Evolutionary conservation across 768 basidiomycete genomes (phyloP).

Genomic region (Pisolithus sp.): DNA sequence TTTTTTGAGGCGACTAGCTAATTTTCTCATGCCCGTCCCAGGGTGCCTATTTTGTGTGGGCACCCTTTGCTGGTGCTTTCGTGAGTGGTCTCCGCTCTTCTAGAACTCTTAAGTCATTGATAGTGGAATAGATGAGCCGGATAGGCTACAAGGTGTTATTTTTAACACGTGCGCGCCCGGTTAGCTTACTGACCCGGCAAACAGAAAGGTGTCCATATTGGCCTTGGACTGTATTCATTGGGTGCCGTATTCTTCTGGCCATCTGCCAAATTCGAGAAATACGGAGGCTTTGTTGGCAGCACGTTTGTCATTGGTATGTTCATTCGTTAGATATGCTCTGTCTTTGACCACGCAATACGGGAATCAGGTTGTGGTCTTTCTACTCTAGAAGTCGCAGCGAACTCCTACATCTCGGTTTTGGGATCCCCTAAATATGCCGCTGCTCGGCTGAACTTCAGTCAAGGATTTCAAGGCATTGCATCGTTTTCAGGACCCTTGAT

Average conservation of each 20-base stretch:
- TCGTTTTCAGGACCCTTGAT: constrained; percentile 71
- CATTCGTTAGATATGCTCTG: neutral
- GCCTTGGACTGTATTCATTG: constrained; percentile 49
- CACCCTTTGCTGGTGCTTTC: constrained; percentile 52
- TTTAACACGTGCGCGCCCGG: neutral
- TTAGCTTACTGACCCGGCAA: neutral
- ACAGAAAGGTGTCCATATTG: constrained; percentile 57
- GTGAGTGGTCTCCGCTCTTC: constrained; percentile 31
- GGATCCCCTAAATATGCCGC: constrained; percentile 66
- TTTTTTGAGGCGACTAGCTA: neutral
- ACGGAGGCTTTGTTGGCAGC: constrained; percentile 68
- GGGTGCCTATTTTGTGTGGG: constrained; percentile 59
- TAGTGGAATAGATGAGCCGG: constrained; percentile 43
- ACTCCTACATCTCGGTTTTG: constrained; percentile 72
- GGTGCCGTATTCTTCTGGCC: constrained; percentile 81
- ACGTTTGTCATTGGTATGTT: constrained; percentile 59
- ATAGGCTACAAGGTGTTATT: constrained; percentile 59
- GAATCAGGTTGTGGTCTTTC: constrained; percentile 54
- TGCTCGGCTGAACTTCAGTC: constrained; percentile 71
- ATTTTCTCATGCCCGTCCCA: constrained; percentile 6
- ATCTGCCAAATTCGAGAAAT: constrained; percentile 58
- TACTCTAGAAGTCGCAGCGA: constrained; percentile 66
- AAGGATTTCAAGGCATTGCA: constrained; percentile 74
- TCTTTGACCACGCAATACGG: neutral
- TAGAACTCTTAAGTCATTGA: constrained; percentile 1